Evolutionary conservation across 768 basidiomycete species (phyloP).

Genomic region (Naematelia aurantialba): DNA sequence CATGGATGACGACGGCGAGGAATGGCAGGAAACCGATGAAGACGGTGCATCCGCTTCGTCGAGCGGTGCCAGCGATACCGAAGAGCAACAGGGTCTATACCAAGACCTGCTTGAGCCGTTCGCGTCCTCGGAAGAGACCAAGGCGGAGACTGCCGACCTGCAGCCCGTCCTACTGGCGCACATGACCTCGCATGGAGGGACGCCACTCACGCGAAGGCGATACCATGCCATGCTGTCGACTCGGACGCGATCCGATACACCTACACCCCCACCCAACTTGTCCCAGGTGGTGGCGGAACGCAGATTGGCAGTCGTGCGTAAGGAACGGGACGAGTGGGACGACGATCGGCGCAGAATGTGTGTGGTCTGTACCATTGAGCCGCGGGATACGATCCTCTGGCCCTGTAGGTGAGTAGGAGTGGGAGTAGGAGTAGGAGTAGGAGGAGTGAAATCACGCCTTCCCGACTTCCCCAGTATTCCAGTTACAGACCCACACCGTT

Average conservation of each 20-base stretch:
- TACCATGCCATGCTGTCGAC: slow-evolving; percentile 31
- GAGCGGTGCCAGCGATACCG: slow-evolving; percentile 15
- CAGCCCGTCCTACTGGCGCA: slow-evolving; percentile 46
- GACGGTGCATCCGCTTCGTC: slow-evolving; percentile 11
- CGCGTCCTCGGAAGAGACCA: neutral
- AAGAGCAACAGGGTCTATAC: slow-evolving; percentile 6
- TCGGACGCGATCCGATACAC: slow-evolving; percentile 9
- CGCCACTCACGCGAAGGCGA: slow-evolving; percentile 35
- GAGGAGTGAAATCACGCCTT: no score
- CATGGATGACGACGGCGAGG: slow-evolving; percentile 38
- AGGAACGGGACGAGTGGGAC: slow-evolving; percentile 25
- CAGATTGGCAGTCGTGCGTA: slow-evolving; percentile 1
- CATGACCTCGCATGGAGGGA: slow-evolving; percentile 26
- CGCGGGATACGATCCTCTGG: slow-evolving; percentile 44
- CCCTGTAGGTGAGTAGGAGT: slow-evolving; percentile 35
- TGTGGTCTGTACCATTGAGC: slow-evolving; percentile 43
- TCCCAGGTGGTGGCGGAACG: slow-evolving; percentile 16
- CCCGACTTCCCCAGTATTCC: no score
- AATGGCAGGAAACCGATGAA: slow-evolving; percentile 25
- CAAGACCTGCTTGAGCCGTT: neutral
- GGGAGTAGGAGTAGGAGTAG: no score
- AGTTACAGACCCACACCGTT: no score
- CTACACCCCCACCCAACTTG: neutral
- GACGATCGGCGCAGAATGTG: slow-evolving; percentile 36
- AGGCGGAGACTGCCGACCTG: slow-evolving; percentile 1